Percentiles rank a stretch among this genome's conserved stretches.
Evolutionary conservation across 495 filamentous ascomycete species (phyloP).

Genomic region (Penicillium psychrofluorescens): DNA sequence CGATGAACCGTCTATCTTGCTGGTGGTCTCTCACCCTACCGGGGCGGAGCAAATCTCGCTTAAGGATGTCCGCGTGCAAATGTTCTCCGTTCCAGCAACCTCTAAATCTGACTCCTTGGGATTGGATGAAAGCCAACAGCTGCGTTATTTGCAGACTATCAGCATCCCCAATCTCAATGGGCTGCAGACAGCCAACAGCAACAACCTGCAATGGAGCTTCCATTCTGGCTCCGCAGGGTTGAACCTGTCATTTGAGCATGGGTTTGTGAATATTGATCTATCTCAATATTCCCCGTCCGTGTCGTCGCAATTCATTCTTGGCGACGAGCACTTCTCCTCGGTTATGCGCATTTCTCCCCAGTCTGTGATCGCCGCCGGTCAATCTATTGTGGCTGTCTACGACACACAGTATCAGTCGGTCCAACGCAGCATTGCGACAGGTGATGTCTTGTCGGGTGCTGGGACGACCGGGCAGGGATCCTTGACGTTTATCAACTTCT

Average conservation of each 20-base stretch:
- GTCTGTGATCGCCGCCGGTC: conserved; percentile 36
- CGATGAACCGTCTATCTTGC: conserved; percentile 31
- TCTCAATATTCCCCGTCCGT: conserved; percentile 37
- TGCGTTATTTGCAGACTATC: conserved; percentile 33
- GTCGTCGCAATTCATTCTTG: conserved; percentile 35
- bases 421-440: conserved; percentile 45
- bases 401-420: conserved; percentile 62
- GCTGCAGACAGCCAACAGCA: conserved; percentile 15
- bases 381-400: conserved; percentile 48
- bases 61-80: conserved; percentile 32
- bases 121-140: conserved; percentile 21
- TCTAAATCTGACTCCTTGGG: conserved; percentile 11
- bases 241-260: conserved; percentile 35
- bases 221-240: conserved; percentile 36
- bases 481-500: conserved; percentile 48
- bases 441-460: conserved; percentile 28
- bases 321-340: conserved; percentile 32
- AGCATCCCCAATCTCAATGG: conserved; percentile 25
- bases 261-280: conserved; percentile 38
- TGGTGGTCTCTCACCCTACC: conserved; percentile 33
- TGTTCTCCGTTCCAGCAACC: conserved; percentile 34
- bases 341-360: conserved; percentile 40
- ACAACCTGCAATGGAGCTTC: conserved; percentile 35
- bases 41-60: conserved; percentile 20
- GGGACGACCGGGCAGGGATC: conserved; percentile 13